Evolutionary conservation across 352 stramenopile genomes (phyloP).

Genomic region (Phytopythium ostracodes): DNA sequence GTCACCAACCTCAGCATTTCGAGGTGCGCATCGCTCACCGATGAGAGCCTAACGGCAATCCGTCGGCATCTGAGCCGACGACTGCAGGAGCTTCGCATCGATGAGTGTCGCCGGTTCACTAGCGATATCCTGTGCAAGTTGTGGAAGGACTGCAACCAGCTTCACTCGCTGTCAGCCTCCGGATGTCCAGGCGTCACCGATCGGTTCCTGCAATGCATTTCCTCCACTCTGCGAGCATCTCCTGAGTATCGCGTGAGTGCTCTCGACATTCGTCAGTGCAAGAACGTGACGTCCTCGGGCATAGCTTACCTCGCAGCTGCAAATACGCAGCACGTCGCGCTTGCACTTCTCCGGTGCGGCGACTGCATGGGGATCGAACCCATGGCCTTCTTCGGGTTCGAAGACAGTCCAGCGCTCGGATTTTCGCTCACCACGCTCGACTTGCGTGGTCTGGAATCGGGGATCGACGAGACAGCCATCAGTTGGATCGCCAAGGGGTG

Average conservation of each 20-base stretch:
- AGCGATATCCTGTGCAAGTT: constrained; percentile 36
- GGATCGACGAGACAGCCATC: constrained; percentile 57
- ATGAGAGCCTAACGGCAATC: constrained; percentile 41
- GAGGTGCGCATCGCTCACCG: constrained; percentile 46
- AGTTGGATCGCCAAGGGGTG: constrained; percentile 74
- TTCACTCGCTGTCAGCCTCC: constrained; percentile 41
- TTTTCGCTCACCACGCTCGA: constrained; percentile 26
- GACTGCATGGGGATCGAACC: constrained; percentile 59
- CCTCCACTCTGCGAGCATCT: constrained; percentile 36
- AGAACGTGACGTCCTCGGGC: constrained; percentile 57
- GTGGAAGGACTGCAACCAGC: constrained; percentile 51
- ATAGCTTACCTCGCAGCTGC: constrained; percentile 51
- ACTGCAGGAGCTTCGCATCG: constrained; percentile 44
- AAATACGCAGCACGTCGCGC: constrained; percentile 14
- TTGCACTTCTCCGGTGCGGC: constrained; percentile 28
- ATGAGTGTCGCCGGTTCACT: constrained; percentile 63
- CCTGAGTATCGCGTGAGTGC: constrained; percentile 15
- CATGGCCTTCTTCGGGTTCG: constrained; percentile 78
- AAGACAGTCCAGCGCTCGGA: constrained; percentile 30
- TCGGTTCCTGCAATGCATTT: constrained; percentile 46
- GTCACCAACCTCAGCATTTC: constrained; percentile 28
- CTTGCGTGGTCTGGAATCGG: constrained; percentile 24
- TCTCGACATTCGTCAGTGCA: constrained; percentile 60
- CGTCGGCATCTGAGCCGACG: constrained; percentile 33
- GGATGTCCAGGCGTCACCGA: constrained; percentile 51